phyloP scores from a whole-genome alignment of 371 early-diverging fungal genomes.

The Modicella reniformis region DNA sequence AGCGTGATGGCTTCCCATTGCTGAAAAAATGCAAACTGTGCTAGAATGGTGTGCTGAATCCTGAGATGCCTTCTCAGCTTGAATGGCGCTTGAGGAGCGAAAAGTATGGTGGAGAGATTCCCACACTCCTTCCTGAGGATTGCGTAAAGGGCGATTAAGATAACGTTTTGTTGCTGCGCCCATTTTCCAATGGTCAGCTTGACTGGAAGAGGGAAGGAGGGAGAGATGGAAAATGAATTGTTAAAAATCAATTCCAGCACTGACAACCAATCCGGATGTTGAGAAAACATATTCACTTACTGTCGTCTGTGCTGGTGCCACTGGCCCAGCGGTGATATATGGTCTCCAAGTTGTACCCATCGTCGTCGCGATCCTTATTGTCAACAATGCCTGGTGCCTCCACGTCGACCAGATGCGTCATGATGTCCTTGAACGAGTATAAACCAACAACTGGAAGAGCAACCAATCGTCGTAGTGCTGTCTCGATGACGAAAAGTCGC shows the following conservation, averaged over 20 bases:
- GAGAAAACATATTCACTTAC: conserved; percentile 8
- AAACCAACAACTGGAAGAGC: conserved; percentile 29
- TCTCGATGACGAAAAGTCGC: conserved; percentile 34
- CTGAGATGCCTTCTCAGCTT: conserved; percentile 30
- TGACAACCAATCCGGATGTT: no score
- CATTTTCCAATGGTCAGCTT: conserved; percentile 16
- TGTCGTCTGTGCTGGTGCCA: conserved; percentile 2
- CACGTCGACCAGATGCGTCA: conserved; percentile 35
- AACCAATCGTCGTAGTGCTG: conserved; percentile 23
- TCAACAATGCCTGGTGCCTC: conserved; percentile 31
- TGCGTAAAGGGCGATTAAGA: conserved; percentile 30
- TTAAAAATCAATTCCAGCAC: not conserved
- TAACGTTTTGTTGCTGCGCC: conserved; percentile 41
- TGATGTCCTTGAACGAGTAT: conserved; percentile 34
- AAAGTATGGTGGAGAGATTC: conserved; percentile 8
- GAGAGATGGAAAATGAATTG: not conserved
- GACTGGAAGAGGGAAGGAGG: conserved; percentile 14
- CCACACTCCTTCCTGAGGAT: conserved; percentile 18
- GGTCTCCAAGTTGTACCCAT: conserved; percentile 23
- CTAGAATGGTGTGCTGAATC: conserved; percentile 20
- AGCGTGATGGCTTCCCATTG: conserved; percentile 46
- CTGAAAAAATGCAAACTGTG: conserved; percentile 47
- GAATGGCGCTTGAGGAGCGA: conserved; percentile 35
- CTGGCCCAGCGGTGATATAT: conserved; percentile 27
- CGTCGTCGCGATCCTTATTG: conserved; percentile 32